These are phyloP conservation scores for Microbotryomycetes sp. DNA, from an alignment of 1,284 basidiomycete genomes.

Conservation along the genomic window DNA sequence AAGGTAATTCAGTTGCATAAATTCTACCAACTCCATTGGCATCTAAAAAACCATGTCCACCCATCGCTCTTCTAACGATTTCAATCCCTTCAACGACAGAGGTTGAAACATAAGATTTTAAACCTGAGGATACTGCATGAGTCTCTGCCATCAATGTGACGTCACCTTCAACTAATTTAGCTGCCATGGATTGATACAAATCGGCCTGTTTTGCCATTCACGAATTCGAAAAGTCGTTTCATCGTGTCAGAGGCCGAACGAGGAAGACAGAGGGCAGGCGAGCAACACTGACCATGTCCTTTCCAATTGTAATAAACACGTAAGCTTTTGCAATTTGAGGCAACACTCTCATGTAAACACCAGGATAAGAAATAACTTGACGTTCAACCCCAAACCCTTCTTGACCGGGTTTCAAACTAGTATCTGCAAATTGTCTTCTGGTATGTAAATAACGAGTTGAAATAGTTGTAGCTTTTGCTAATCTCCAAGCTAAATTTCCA, in stretches of 20 bases:
- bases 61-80: slow-evolving; percentile 61
- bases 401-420: slow-evolving; percentile 29
- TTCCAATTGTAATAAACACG: slow-evolving; percentile 62
- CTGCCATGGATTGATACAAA: slow-evolving; percentile 51
- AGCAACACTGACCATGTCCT: slow-evolving; percentile 51
- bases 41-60: slow-evolving; percentile 68
- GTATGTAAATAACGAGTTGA: slow-evolving; percentile 67
- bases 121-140: slow-evolving; percentile 62
- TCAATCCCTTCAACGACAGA: slow-evolving; percentile 58
- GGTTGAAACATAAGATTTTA: slow-evolving; percentile 59
- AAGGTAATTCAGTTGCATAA: slow-evolving; percentile 60
- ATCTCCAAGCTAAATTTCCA: slow-evolving; percentile 53
- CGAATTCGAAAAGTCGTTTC: background rate
- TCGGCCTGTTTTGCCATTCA: slow-evolving; percentile 22
- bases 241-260: background rate
- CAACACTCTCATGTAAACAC: slow-evolving; percentile 61
- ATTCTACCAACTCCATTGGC: slow-evolving; percentile 60
- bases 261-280: slow-evolving; percentile 13
- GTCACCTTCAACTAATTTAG: slow-evolving; percentile 54
- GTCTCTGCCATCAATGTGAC: slow-evolving; percentile 55
- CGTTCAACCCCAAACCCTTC: slow-evolving; percentile 52
- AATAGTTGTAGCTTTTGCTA: slow-evolving; percentile 55
- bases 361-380: slow-evolving; percentile 63
- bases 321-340: slow-evolving; percentile 63
- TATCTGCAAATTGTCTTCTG: slow-evolving; percentile 53